A percentile compares a stretch with the other conserved stretches of the same genome.
Conservation (phyloP, 495 filamentous ascomycete species). For the Hypomontagnella monticulosa region DNA sequence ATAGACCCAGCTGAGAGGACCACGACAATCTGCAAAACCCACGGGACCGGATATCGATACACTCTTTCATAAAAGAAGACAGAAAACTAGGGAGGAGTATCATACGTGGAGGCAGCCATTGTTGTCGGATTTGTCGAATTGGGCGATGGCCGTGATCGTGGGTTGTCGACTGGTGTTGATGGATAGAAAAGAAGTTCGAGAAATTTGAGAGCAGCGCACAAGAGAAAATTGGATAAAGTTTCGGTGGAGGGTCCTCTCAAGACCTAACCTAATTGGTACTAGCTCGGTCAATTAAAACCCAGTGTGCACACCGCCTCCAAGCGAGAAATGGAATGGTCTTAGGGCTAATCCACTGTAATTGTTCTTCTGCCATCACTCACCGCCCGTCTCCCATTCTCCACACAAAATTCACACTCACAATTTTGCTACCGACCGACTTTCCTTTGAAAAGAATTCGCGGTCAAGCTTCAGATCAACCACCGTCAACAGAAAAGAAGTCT, state of each 20-base stretch:
- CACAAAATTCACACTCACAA: constrained; percentile 25
- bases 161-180: constrained; percentile 45
- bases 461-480: constrained; percentile 32
- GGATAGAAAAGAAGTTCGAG: constrained; percentile 20
- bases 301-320: constrained; percentile 20
- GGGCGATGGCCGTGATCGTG: constrained; percentile 45
- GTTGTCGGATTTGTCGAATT: constrained; percentile 60
- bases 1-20: constrained; percentile 78
- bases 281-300: constrained; percentile 7
- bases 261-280: constrained; percentile 11
- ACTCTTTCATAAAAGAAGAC: constrained; percentile 54
- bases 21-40: constrained; percentile 71
- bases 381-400: constrained; percentile 22
- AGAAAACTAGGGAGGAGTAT: constrained; percentile 53
- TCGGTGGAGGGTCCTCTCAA: constrained; percentile 20
- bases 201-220: constrained; percentile 21
- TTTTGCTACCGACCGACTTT: constrained; percentile 18
- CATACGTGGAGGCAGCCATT: constrained; percentile 75
- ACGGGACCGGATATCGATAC: constrained; percentile 64
- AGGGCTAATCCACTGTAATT: constrained; percentile 36
- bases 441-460: constrained; percentile 26
- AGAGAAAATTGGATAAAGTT: constrained; percentile 21
- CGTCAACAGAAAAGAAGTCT: constrained; percentile 25
- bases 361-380: constrained; percentile 39
- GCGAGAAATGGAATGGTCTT: constrained; percentile 31